phyloP scores from a whole-genome alignment of 371 early-diverging fungal genomes.

The Rhizopus arrhizus region DNA sequence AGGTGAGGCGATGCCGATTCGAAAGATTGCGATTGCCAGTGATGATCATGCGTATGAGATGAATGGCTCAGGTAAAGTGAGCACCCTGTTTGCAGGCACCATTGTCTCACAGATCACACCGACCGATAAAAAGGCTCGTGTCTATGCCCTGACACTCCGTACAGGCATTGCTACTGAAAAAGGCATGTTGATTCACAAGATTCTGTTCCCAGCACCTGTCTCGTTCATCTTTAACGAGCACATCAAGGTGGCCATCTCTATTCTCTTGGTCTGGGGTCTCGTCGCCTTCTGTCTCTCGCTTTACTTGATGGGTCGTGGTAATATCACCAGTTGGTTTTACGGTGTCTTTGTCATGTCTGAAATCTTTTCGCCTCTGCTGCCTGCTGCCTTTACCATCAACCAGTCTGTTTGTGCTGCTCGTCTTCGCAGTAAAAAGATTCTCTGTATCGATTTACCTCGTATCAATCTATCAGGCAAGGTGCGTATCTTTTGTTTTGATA shows the following conservation, averaged over 20 bases:
- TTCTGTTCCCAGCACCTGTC: slow-evolving; percentile 67
- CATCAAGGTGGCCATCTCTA: slow-evolving; percentile 64
- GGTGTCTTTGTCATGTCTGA: slow-evolving; percentile 67
- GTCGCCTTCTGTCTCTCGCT: slow-evolving; percentile 52
- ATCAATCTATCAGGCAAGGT: slow-evolving; percentile 88
- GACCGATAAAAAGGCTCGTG: slow-evolving; percentile 15
- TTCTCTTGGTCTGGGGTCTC: slow-evolving; percentile 64
- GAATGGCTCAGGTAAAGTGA: slow-evolving; percentile 44
- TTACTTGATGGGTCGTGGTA: slow-evolving; percentile 34
- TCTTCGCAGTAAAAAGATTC: slow-evolving; percentile 60
- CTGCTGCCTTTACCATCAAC: slow-evolving; percentile 73
- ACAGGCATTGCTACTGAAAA: slow-evolving; percentile 81
- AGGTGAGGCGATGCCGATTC: slow-evolving; percentile 86
- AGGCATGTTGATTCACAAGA: slow-evolving; percentile 77
- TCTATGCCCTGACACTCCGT: slow-evolving; percentile 60
- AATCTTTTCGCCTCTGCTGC: slow-evolving; percentile 66
- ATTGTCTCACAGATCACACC: slow-evolving; percentile 50
- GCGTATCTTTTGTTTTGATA: slow-evolving; percentile 88
- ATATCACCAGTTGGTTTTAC: slow-evolving; percentile 38
- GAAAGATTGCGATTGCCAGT: slow-evolving; percentile 67
- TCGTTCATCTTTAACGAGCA: slow-evolving; percentile 76
- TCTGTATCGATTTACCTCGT: slow-evolving; percentile 74
- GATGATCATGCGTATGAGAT: slow-evolving; percentile 45
- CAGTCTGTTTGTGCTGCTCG: slow-evolving; percentile 72
- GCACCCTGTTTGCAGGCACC: slow-evolving; percentile 69